Percentiles rank a stretch among this genome's conserved stretches.
Conservation (phyloP, 352 stramenopile species). For the Saprolegnia diclina region DNA sequence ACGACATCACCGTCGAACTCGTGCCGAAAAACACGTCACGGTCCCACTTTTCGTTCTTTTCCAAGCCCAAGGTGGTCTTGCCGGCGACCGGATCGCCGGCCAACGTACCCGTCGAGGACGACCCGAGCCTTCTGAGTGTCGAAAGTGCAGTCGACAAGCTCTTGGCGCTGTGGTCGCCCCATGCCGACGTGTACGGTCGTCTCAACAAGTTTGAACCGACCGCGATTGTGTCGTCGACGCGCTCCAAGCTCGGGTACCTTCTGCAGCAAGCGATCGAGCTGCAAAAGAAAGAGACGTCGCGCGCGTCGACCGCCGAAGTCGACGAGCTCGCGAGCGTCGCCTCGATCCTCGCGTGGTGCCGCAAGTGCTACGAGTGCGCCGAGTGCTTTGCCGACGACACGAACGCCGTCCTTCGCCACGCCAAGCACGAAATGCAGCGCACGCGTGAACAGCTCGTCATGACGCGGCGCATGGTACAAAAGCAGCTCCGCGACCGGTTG, state of each 20-base stretch:
- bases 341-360: background rate
- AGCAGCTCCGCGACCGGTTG: background rate
- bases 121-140: background rate
- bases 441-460: background rate
- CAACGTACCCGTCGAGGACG: background rate
- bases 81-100: too few species aligned
- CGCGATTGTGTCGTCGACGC: background rate
- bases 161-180: background rate
- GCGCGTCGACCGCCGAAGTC: background rate
- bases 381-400: conserved; percentile 9
- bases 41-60: background rate
- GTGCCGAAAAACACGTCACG: background rate
- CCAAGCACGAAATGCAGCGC: conserved; percentile 2
- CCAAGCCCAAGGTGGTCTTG: background rate
- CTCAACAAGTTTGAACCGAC: conserved; percentile 13
- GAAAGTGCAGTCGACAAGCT: background rate
- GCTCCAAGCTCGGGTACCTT: background rate
- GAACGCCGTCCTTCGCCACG: background rate
- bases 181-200: background rate
- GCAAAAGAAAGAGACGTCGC: background rate
- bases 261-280: background rate
- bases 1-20: background rate
- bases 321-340: background rate
- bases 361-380: conserved; percentile 18
- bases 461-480: background rate